phyloP scores from a whole-genome alignment of 805 yeast genomes.

The Pichia manshurica region DNA sequence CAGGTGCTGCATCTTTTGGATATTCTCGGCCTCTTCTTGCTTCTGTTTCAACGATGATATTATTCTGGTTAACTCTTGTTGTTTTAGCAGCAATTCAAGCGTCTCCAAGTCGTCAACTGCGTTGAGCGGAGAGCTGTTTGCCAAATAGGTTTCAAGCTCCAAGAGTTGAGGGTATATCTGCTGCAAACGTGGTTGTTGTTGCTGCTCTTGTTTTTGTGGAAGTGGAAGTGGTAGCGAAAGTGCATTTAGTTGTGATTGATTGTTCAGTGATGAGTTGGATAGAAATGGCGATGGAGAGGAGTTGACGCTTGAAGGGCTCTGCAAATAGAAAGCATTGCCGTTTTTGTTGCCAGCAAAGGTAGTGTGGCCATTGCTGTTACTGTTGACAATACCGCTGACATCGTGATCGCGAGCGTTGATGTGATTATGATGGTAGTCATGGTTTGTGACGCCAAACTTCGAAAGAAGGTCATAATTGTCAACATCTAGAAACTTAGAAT shows the following conservation, averaged over 20 bases:
- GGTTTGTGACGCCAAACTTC: too few species aligned
- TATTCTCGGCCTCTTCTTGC: conserved; percentile 5
- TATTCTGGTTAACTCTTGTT: conserved; percentile 9
- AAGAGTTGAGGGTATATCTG: too few species aligned
- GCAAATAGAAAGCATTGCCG: neutral
- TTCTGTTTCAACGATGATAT: conserved; percentile 4
- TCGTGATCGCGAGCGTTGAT: neutral
- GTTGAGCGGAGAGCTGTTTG: too few species aligned
- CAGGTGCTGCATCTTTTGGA: neutral
- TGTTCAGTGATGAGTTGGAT: neutral
- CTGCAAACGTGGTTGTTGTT: too few species aligned
- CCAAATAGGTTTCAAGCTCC: too few species aligned
- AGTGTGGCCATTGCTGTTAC: neutral
- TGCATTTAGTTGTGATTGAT: too few species aligned
- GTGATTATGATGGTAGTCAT: too few species aligned
- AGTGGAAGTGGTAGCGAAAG: too few species aligned
- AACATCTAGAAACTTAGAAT: conserved; percentile 31
- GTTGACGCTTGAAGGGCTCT: conserved; percentile 9
- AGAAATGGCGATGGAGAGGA: conserved; percentile 5
- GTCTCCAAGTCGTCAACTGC: conserved; percentile 3
- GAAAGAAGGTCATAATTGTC: too few species aligned
- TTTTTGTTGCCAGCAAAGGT: too few species aligned
- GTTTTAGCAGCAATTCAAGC: conserved; percentile 4
- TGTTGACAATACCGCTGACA: neutral
- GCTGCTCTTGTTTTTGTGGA: too few species aligned